These are phyloP conservation scores for Ceratonia siliqua DNA, from an alignment of 306 rosid genomes.

Conservation along the genomic window DNA sequence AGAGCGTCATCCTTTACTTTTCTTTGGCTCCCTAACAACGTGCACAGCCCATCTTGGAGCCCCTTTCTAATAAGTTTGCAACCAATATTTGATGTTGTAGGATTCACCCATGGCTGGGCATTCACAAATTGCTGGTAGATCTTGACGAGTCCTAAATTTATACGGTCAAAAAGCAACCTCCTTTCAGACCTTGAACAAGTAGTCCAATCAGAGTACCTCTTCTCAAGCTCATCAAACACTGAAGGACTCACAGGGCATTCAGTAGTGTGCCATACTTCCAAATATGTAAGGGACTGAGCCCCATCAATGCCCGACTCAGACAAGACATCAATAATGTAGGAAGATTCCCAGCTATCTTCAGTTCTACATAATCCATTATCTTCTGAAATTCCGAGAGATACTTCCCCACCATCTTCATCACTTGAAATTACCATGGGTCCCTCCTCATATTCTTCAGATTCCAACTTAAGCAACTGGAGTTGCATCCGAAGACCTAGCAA, in stretches of 20 bases:
- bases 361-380: slow-evolving; percentile 32
- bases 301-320: slow-evolving; percentile 53
- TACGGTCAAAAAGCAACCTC: slow-evolving; percentile 74
- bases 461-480: slow-evolving; percentile 86
- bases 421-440: slow-evolving; percentile 62
- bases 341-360: slow-evolving; percentile 68
- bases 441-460: slow-evolving; percentile 66
- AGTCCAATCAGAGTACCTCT: slow-evolving; percentile 50
- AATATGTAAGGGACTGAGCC: slow-evolving; percentile 37
- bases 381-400: slow-evolving; percentile 29
- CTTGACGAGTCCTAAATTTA: slow-evolving; percentile 64
- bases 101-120: slow-evolving; percentile 61
- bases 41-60: slow-evolving; percentile 47
- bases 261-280: slow-evolving; percentile 57
- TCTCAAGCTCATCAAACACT: slow-evolving; percentile 72
- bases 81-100: slow-evolving; percentile 20
- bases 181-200: slow-evolving; percentile 65
- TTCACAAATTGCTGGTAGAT: slow-evolving; percentile 47
- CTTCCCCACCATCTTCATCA: slow-evolving; percentile 77
- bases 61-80: slow-evolving; percentile 40
- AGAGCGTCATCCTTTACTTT: slow-evolving; percentile 48
- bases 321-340: slow-evolving; percentile 62
- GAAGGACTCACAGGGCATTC: slow-evolving; percentile 67
- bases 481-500: slow-evolving; percentile 87
- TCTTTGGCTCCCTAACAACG: slow-evolving; percentile 50